Conservation (phyloP, 2,329 filamentous ascomycete species). For the Acarospora socialis region DNA sequence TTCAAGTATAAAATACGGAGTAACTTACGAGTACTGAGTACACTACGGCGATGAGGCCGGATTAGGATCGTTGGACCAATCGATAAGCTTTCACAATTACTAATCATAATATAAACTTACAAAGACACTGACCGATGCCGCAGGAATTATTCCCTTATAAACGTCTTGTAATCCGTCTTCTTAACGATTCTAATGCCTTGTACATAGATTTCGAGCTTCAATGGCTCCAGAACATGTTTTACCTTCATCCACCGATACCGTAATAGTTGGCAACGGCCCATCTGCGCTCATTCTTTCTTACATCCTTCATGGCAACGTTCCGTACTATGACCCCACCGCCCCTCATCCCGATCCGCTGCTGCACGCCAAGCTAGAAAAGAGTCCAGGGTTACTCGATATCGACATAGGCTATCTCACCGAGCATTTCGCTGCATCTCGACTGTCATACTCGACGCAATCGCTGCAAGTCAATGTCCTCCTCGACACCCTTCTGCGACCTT, state of each 20-base stretch:
- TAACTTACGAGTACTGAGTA: too few relatives aligned
- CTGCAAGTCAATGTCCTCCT: constrained; percentile 46
- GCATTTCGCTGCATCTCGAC: constrained; percentile 42
- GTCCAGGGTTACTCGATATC: constrained; percentile 33
- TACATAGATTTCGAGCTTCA: too few relatives aligned
- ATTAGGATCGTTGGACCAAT: too few relatives aligned
- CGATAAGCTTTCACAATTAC: too few relatives aligned
- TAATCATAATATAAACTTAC: too few relatives aligned
- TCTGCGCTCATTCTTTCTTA: constrained; percentile 48
- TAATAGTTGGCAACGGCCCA: constrained; percentile 41
- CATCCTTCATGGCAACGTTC: constrained; percentile 47
- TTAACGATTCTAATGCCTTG: too few relatives aligned
- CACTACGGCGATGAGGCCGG: too few relatives aligned
- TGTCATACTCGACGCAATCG: constrained; percentile 48
- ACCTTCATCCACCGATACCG: constrained; percentile 4
- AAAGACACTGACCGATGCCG: too few relatives aligned
- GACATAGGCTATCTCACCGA: constrained; percentile 36
- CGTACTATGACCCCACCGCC: constrained; percentile 35
- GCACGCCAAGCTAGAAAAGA: constrained; percentile 37
- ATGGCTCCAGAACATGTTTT: not conserved
- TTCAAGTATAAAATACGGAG: too few relatives aligned
- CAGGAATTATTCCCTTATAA: too few relatives aligned
- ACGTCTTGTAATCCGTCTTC: constrained; percentile 7
- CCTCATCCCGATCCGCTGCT: constrained; percentile 44
- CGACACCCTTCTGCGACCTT: constrained; percentile 44